Evolutionary conservation across 495 filamentous ascomycete species (phyloP).

Genomic region (Xylaria flabelliformis): DNA sequence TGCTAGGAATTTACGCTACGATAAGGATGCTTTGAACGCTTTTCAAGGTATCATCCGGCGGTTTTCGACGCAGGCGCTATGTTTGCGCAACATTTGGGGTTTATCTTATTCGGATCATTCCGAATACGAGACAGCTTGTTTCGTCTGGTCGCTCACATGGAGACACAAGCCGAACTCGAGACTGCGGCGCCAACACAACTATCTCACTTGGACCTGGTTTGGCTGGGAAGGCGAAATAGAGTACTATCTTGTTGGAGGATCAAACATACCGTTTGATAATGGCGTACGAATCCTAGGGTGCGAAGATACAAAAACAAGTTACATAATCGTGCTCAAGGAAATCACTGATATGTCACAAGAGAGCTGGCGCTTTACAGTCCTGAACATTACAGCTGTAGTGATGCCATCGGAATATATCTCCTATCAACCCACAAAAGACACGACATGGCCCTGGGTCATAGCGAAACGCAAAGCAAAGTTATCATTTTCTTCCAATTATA

Average conservation of each 20-base stretch:
- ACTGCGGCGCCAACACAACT: not conserved
- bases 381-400: not conserved
- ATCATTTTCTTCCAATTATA: not conserved
- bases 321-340: not conserved
- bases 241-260: not conserved
- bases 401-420: not conserved
- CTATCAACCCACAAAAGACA: not conserved
- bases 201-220: not conserved
- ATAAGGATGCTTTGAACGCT: slow-evolving; percentile 35
- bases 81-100: not conserved
- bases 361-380: not conserved
- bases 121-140: not conserved
- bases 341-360: not conserved
- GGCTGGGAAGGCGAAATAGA: not conserved
- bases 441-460: not conserved
- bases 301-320: not conserved
- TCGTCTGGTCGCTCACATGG: not conserved
- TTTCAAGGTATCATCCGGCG: slow-evolving; percentile 30
- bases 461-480: not conserved
- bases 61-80: not conserved
- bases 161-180: not conserved
- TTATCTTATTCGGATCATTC: not conserved
- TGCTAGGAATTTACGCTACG: slow-evolving; percentile 31
- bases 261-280: not conserved
- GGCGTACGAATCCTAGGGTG: not conserved